Percentiles rank a stretch among this genome's conserved stretches.
Conservation (phyloP, 768 basidiomycete species). For the Agrocybe praecox region DNA sequence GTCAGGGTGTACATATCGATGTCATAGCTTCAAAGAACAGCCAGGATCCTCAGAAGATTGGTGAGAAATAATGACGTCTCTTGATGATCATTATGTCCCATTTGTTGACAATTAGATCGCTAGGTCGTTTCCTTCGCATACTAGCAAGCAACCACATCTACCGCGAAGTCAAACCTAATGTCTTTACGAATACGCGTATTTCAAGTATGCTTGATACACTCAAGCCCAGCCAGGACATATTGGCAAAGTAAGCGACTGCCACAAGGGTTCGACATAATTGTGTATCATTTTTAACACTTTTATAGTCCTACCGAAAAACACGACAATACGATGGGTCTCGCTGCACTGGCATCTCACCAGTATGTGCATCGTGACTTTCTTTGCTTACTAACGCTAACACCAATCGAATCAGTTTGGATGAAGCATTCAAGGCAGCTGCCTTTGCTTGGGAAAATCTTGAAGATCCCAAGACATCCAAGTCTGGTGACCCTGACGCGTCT, state of each 20-base stretch:
- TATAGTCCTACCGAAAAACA: slow-evolving; percentile 30
- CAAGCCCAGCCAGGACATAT: slow-evolving; percentile 28
- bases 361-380: too few relatives aligned
- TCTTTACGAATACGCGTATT: slow-evolving; percentile 37
- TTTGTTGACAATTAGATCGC: too few relatives aligned
- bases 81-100: too few relatives aligned
- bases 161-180: slow-evolving; percentile 35
- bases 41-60: slow-evolving; percentile 34
- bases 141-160: slow-evolving; percentile 38
- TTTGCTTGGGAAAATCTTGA: slow-evolving; percentile 27
- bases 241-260: slow-evolving; percentile 23
- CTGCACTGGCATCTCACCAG: slow-evolving; percentile 26
- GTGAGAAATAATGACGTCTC: slow-evolving; percentile 26
- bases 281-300: too few relatives aligned
- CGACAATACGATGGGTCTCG: slow-evolving; percentile 25
- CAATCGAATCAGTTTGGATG: slow-evolving; percentile 18
- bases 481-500: slow-evolving; percentile 15
- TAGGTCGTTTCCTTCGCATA: slow-evolving; percentile 30
- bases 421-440: slow-evolving; percentile 24
- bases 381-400: background rate
- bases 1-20: slow-evolving; percentile 35
- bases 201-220: slow-evolving; percentile 31
- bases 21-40: slow-evolving; percentile 35
- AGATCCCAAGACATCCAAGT: slow-evolving; percentile 22
- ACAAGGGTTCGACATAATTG: too few relatives aligned